These are phyloP conservation scores for Cryptosporidium felis DNA, from an alignment of 169 alveolate genomes.

Conservation along the genomic window DNA sequence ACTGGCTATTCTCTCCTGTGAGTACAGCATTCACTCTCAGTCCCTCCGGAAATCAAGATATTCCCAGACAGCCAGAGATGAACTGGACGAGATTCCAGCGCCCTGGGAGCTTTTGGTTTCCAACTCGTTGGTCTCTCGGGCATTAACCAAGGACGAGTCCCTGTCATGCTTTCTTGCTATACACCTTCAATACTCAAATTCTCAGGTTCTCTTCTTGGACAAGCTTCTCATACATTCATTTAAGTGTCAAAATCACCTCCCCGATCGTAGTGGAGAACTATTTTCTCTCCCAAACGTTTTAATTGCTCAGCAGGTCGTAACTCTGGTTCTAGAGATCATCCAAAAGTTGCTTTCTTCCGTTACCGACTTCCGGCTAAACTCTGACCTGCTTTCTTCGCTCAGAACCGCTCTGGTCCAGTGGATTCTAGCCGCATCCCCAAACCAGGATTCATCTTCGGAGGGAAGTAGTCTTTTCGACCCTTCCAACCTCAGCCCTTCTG, in stretches of 20 bases:
- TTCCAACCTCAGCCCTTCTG: slow-evolving; percentile 32
- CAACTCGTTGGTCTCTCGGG: slow-evolving; percentile 18
- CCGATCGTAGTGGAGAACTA: slow-evolving; percentile 25
- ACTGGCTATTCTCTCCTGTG: slow-evolving; percentile 34
- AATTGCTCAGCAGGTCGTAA: slow-evolving; percentile 39
- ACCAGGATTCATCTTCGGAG: too few relatives aligned
- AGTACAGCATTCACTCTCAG: slow-evolving; percentile 34
- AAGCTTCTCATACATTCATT: not conserved
- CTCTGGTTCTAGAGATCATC: slow-evolving; percentile 23
- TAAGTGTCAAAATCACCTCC: not conserved
- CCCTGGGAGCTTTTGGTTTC: slow-evolving; percentile 56
- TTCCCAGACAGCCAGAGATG: not conserved
- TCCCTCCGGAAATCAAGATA: slow-evolving; percentile 10
- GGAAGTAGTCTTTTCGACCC: not conserved
- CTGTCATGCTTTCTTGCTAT: slow-evolving; percentile 23
- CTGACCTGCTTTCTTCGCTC: slow-evolving; percentile 18
- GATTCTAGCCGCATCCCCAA: slow-evolving; percentile 26
- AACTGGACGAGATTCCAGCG: slow-evolving; percentile 9
- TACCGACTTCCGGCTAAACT: not conserved
- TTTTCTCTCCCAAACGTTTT: slow-evolving; percentile 34
- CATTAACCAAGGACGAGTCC: slow-evolving; percentile 21
- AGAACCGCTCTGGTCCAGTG: slow-evolving; percentile 43
- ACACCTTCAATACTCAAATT: slow-evolving; percentile 42
- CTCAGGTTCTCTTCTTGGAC: slow-evolving; percentile 23
- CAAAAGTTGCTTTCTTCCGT: slow-evolving; percentile 1